Evolutionary conservation across 1,284 basidiomycete species (phyloP).

Genomic region (Volvariella volvacea): DNA sequence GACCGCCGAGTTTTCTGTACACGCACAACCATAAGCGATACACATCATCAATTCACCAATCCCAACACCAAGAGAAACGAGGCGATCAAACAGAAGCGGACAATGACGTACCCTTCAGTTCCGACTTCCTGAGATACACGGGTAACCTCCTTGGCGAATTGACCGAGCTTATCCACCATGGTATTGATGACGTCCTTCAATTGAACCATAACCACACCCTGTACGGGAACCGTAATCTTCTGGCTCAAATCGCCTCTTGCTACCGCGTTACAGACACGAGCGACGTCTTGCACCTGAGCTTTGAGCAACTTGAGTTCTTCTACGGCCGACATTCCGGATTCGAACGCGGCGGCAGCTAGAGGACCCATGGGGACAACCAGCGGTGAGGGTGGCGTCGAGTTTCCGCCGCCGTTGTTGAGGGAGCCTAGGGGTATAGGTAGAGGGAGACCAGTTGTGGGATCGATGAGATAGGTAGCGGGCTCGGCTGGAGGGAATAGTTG

Average conservation of each 20-base stretch:
- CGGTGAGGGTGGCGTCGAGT: constrained; percentile 22
- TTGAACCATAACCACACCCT: constrained; percentile 96
- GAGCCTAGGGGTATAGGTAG: not conserved
- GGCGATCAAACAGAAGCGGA: constrained; percentile 7
- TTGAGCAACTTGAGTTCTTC: constrained; percentile 81
- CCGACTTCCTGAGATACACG: constrained; percentile 90
- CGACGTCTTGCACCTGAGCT: constrained; percentile 83
- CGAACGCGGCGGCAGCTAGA: constrained; percentile 51
- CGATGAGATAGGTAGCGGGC: not conserved
- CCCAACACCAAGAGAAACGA: constrained; percentile 9
- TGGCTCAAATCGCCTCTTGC: constrained; percentile 91
- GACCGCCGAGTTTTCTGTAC: constrained; percentile 78
- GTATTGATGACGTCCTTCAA: constrained; percentile 98
- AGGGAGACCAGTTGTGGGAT: not conserved
- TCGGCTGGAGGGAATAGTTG: not conserved
- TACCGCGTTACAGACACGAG: constrained; percentile 91
- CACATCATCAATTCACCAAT: constrained; percentile 3
- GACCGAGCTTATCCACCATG: constrained; percentile 83
- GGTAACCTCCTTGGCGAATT: constrained; percentile 82
- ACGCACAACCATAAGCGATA: constrained; percentile 8
- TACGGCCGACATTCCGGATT: constrained; percentile 60
- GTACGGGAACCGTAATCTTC: constrained; percentile 94
- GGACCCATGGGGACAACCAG: constrained; percentile 49
- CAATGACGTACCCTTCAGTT: constrained; percentile 64
- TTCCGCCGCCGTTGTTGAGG: not conserved